Evolutionary conservation across 495 filamentous ascomycete genomes (phyloP).

Genomic region (Penicillium odoratum): DNA sequence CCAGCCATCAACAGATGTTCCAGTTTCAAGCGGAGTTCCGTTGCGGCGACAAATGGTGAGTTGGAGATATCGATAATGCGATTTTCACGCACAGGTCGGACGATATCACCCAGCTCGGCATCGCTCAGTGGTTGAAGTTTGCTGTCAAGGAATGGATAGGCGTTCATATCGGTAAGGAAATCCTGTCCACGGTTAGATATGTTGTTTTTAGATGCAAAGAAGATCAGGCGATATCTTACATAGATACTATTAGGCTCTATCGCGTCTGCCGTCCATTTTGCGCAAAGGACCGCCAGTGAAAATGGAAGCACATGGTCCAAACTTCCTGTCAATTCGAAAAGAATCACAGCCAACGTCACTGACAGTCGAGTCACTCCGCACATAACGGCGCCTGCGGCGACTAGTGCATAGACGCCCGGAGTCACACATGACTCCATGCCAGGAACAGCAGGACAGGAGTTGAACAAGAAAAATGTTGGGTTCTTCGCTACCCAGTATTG

Average conservation of each 20-base stretch:
- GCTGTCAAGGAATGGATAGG: constrained; percentile 93
- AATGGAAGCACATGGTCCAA: constrained; percentile 94
- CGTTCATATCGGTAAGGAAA: constrained; percentile 93
- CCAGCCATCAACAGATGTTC: constrained; percentile 79
- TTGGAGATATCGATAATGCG: constrained; percentile 84
- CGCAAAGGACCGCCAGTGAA: constrained; percentile 85
- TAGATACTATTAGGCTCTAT: constrained; percentile 95
- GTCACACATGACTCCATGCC: constrained; percentile 85
- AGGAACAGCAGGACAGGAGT: constrained; percentile 64
- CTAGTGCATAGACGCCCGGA: constrained; percentile 92
- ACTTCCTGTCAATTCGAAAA: constrained; percentile 94
- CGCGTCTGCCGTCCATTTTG: constrained; percentile 97
- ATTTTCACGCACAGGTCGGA: constrained; percentile 67
- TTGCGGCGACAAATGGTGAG: constrained; percentile 74
- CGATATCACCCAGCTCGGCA: constrained; percentile 80
- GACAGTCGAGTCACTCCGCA: constrained; percentile 94
- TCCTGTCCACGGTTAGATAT: constrained; percentile 53
- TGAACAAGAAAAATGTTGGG: constrained; percentile 70
- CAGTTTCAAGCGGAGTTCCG: constrained; percentile 73
- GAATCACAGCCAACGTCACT: constrained; percentile 90
- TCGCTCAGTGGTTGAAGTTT: constrained; percentile 90
- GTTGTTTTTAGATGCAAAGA: not conserved
- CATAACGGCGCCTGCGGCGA: constrained; percentile 96
- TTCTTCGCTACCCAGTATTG: constrained; percentile 79
- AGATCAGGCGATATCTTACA: constrained; percentile 42